Evolutionary conservation across 202 grass and related monocot genomes (phyloP).

Genomic region (Panicum virgatum): DNA sequence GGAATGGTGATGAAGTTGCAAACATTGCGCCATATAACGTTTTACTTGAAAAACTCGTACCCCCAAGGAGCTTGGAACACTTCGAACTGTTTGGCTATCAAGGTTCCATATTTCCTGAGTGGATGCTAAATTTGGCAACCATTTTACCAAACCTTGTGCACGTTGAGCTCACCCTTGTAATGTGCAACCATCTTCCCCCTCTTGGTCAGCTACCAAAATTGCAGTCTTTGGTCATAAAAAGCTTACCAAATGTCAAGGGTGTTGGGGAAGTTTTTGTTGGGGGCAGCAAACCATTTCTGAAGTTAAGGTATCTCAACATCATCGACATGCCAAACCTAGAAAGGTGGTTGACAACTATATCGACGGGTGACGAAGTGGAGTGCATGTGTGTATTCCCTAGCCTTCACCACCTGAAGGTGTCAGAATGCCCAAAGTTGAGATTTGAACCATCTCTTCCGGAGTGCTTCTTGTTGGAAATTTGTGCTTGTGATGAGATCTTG

Average conservation of each 20-base stretch:
- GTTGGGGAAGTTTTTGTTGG: background rate
- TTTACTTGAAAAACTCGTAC: background rate
- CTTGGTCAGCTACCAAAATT: constrained; percentile 22
- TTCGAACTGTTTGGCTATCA: background rate
- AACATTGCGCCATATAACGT: background rate
- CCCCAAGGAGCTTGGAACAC: constrained; percentile 5
- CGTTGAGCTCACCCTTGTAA: background rate
- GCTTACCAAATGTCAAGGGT: background rate
- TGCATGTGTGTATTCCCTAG: background rate
- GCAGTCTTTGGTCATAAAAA: background rate
- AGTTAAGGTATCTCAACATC: constrained; percentile 10
- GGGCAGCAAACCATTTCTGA: constrained; percentile 5
- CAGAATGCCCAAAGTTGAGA: background rate
- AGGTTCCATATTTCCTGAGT: background rate
- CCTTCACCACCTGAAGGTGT: background rate
- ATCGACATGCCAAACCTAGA: background rate
- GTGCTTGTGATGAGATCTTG: background rate
- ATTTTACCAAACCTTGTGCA: constrained; percentile 16
- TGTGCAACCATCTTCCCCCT: constrained; percentile 8
- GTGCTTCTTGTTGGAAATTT: background rate
- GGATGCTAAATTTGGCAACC: constrained; percentile 9
- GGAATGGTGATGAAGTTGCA: background rate
- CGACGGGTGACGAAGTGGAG: background rate
- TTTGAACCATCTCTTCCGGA: background rate
- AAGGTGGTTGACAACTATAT: background rate